Percentiles rank a stretch among this genome's conserved stretches.
Evolutionary conservation across 768 basidiomycete species (phyloP).

Genomic region (Xerocomellus amylosporus): DNA sequence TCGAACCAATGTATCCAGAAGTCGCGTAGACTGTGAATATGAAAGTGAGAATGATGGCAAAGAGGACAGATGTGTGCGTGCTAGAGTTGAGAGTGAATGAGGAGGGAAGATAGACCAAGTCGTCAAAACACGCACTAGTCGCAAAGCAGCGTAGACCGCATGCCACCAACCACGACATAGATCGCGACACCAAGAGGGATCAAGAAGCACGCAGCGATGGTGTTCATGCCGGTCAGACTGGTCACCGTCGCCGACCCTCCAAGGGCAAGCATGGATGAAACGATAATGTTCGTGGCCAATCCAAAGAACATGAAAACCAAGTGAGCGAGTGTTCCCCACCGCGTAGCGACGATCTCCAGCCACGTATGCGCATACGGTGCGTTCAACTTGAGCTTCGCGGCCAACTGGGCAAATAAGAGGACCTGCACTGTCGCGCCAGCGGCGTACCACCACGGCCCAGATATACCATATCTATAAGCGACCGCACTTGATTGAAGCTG

Average conservation of each 20-base stretch:
- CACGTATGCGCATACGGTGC: slow-evolving; percentile 88
- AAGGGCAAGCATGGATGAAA: slow-evolving; percentile 80
- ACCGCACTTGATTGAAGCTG: slow-evolving; percentile 79
- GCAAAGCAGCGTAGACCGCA: slow-evolving; percentile 81
- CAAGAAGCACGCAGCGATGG: slow-evolving; percentile 87
- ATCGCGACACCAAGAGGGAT: slow-evolving; percentile 85
- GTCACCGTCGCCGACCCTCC: slow-evolving; percentile 87
- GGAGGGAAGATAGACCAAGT: not conserved
- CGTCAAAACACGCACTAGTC: slow-evolving; percentile 62
- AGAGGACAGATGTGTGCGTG: slow-evolving; percentile 84
- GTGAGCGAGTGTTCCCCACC: slow-evolving; percentile 83
- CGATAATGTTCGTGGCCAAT: slow-evolving; percentile 88
- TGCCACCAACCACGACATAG: slow-evolving; percentile 84
- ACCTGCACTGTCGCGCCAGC: slow-evolving; percentile 88
- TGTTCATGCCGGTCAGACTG: slow-evolving; percentile 85
- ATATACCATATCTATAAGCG: slow-evolving; percentile 82
- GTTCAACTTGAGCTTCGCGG: slow-evolving; percentile 88
- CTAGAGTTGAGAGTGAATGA: slow-evolving; percentile 35
- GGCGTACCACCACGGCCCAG: slow-evolving; percentile 90
- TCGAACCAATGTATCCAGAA: slow-evolving; percentile 75
- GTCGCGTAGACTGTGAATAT: slow-evolving; percentile 83
- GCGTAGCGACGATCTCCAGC: slow-evolving; percentile 76
- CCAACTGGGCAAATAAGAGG: slow-evolving; percentile 86
- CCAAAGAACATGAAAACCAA: slow-evolving; percentile 88
- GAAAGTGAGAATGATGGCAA: slow-evolving; percentile 77